Evolutionary conservation across 805 yeast genomes (phyloP).

Genomic region (Yarrowia sp.): DNA sequence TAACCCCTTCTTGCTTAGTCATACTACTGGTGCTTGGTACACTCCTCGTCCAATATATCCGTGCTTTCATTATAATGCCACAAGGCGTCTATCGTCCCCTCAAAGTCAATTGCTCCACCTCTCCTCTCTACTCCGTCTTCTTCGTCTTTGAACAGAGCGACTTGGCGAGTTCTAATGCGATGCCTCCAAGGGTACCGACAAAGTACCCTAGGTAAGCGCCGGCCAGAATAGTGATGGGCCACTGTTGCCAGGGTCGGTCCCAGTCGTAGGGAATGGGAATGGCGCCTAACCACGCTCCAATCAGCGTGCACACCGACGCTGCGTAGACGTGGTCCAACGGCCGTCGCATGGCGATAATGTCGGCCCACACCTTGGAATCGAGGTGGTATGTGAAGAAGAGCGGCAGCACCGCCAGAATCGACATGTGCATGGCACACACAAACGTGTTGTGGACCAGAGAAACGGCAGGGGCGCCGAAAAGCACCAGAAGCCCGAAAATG

Average conservation of each 20-base stretch:
- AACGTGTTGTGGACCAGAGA: conserved; percentile 62
- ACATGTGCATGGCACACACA: conserved; percentile 65
- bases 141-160: conserved; percentile 5
- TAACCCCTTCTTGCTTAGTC: too few relatives aligned
- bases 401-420: conserved; percentile 68
- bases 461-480: conserved; percentile 84
- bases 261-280: conserved; percentile 94
- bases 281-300: conserved; percentile 93
- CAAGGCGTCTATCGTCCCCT: not conserved
- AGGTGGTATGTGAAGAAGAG: conserved; percentile 62
- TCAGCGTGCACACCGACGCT: conserved; percentile 53
- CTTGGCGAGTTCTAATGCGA: conserved; percentile 29
- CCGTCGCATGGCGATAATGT: conserved; percentile 47
- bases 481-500: conserved; percentile 53
- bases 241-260: conserved; percentile 96
- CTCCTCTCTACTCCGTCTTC: conserved; percentile 4
- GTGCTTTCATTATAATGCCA: conserved; percentile 23
- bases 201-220: conserved; percentile 82
- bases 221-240: conserved; percentile 87
- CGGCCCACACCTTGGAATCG: conserved; percentile 58
- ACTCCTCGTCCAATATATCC: not conserved
- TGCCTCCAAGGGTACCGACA: conserved; percentile 60
- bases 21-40: too few relatives aligned
- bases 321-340: conserved; percentile 50
- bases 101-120: not conserved